phyloP scores from a whole-genome alignment of 2,329 filamentous ascomycete genomes.

The Neonectria sp. region DNA sequence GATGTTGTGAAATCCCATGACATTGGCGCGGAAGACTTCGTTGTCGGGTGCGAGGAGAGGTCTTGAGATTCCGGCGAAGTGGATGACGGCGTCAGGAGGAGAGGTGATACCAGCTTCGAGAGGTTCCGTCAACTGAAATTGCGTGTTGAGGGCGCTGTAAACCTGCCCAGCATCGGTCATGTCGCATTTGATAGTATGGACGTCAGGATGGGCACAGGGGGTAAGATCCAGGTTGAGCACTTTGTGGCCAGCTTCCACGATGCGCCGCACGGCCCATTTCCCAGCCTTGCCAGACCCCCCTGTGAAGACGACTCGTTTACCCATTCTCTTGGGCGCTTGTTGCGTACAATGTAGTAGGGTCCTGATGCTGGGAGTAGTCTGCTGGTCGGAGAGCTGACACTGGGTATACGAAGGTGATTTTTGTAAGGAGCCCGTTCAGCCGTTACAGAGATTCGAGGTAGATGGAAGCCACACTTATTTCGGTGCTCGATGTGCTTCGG shows the following conservation, averaged over 20 bases:
- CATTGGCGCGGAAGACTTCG: slow-evolving; percentile 71
- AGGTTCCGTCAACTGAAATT: slow-evolving; percentile 61
- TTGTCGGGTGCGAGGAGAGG: slow-evolving; percentile 75
- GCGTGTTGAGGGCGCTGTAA: slow-evolving; percentile 57
- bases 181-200: slow-evolving; percentile 54
- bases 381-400: too few relatives aligned
- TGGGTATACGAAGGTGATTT: too few relatives aligned
- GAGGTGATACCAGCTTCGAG: slow-evolving; percentile 49
- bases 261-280: slow-evolving; percentile 52
- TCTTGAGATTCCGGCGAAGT: slow-evolving; percentile 72
- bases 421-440: too few relatives aligned
- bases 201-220: slow-evolving; percentile 43
- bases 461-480: too few relatives aligned
- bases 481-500: too few relatives aligned
- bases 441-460: too few relatives aligned
- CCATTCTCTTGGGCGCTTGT: too few relatives aligned
- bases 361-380: too few relatives aligned
- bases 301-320: slow-evolving; percentile 51
- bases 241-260: slow-evolving; percentile 51
- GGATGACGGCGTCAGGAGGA: slow-evolving; percentile 73
- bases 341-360: too few relatives aligned
- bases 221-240: slow-evolving; percentile 55
- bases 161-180: slow-evolving; percentile 56
- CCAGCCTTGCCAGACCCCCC: slow-evolving; percentile 55
- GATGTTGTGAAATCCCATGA: slow-evolving; percentile 71